phyloP scores from a whole-genome alignment of 2,329 filamentous ascomycete genomes.

The Ophiostoma sp. region DNA sequence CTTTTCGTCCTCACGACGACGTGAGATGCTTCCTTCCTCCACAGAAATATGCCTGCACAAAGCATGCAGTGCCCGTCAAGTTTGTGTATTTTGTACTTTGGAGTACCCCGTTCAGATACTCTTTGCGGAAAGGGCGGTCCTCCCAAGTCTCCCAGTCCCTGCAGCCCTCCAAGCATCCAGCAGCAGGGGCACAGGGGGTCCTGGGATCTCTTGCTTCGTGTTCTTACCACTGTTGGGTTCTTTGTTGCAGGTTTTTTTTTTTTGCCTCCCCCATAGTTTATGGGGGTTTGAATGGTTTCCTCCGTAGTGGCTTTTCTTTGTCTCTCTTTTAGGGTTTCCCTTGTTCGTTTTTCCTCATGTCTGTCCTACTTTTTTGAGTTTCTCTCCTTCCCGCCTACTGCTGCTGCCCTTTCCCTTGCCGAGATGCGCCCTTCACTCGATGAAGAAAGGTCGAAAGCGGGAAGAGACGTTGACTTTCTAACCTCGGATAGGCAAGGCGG shows the following conservation, averaged over 20 bases:
- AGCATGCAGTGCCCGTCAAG: background rate
- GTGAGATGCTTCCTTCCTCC: background rate
- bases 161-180: background rate
- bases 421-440: conserved; percentile 29
- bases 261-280: conserved; percentile 15
- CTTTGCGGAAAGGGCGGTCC: background rate
- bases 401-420: conserved; percentile 17
- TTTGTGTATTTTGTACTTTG: background rate
- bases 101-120: background rate
- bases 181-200: conserved; percentile 10
- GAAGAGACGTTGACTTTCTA: conserved; percentile 29
- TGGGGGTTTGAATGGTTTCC: conserved; percentile 2
- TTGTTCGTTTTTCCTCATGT: background rate
- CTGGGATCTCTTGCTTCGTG: background rate
- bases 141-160: background rate
- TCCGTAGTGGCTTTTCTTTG: background rate
- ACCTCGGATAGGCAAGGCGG: conserved; percentile 29
- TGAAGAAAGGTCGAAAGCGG: conserved; percentile 30
- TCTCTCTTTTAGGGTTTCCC: background rate
- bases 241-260: background rate
- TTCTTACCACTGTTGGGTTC: background rate
- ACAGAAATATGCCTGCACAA: background rate
- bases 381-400: background rate
- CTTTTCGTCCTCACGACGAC: background rate
- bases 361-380: background rate